Evolutionary conservation across 805 yeast genomes (phyloP).

Genomic region (Starmerella geochares): DNA sequence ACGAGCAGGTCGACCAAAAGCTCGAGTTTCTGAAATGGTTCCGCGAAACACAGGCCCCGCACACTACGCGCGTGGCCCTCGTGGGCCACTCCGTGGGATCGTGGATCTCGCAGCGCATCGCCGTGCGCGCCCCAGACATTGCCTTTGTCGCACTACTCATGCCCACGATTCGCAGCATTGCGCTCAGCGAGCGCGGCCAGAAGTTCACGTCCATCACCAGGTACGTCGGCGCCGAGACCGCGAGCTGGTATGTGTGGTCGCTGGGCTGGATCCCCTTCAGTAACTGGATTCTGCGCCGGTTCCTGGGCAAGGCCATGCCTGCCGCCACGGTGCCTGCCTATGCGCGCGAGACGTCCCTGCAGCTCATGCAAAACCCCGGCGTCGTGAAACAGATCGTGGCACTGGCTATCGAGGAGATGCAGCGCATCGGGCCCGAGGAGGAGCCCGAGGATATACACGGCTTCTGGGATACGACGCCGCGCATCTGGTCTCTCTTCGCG

Average conservation of each 20-base stretch:
- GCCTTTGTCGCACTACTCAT: conserved; percentile 51
- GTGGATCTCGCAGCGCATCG: conserved; percentile 49
- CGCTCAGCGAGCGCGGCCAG: conserved; percentile 37
- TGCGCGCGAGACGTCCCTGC: conserved; percentile 13
- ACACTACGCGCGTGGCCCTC: conserved; percentile 36
- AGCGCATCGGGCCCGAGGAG: conserved; percentile 38
- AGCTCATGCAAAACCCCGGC: conserved; percentile 36
- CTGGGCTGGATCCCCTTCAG: conserved; percentile 12
- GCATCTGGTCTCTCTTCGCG: conserved; percentile 51
- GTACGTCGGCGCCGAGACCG: conserved; percentile 15
- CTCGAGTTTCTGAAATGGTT: conserved; percentile 38
- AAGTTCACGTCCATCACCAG: conserved; percentile 28
- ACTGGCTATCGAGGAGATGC: conserved; percentile 54
- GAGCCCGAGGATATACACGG: conserved; percentile 30
- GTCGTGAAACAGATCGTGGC: conserved; percentile 47
- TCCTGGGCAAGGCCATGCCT: conserved; percentile 5
- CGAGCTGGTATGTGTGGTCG: conserved; percentile 5
- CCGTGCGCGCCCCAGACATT: conserved; percentile 28
- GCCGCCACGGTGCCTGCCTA: conserved; percentile 15
- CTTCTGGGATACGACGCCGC: conserved; percentile 38
- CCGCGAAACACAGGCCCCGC: conserved; percentile 10
- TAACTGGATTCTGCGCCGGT: neutral
- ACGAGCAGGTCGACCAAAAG: conserved; percentile 53
- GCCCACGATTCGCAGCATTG: conserved; percentile 60
- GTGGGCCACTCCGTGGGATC: conserved; percentile 68